phyloP scores from a whole-genome alignment of 768 basidiomycete species.

The Glaciozyma antarctica region DNA sequence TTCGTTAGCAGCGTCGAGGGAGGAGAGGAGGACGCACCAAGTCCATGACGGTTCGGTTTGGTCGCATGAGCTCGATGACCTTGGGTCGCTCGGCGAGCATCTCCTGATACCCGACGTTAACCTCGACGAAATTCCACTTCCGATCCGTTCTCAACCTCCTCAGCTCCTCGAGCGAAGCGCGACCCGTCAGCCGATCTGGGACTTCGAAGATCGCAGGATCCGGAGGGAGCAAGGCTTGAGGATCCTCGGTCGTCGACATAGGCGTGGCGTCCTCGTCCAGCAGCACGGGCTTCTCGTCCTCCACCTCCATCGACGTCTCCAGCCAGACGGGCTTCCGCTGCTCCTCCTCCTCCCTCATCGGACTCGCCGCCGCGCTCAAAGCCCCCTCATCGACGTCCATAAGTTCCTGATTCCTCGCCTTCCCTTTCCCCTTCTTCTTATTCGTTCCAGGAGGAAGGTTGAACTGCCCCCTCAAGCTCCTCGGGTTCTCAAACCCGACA shows the following conservation, averaged over 20 bases:
- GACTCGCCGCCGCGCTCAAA: not conserved
- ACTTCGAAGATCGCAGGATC: slow-evolving; percentile 53
- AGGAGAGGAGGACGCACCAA: slow-evolving; percentile 48
- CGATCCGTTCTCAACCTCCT: slow-evolving; percentile 64
- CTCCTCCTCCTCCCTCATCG: not conserved
- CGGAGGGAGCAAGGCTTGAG: not conserved
- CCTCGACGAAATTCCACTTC: slow-evolving; percentile 83
- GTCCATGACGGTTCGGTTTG: slow-evolving; percentile 79
- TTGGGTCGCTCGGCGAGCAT: slow-evolving; percentile 47
- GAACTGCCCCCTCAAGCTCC: slow-evolving; percentile 49
- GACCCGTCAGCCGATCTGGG: slow-evolving; percentile 77
- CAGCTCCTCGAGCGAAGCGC: slow-evolving; percentile 68
- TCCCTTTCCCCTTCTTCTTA: slow-evolving; percentile 39
- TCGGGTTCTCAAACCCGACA: slow-evolving; percentile 64
- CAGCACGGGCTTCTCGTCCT: not conserved
- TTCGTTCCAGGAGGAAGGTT: slow-evolving; percentile 41
- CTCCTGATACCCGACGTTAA: slow-evolving; percentile 74
- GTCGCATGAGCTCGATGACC: slow-evolving; percentile 67
- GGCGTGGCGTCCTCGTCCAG: too few relatives aligned
- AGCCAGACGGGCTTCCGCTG: not conserved
- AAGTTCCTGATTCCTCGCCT: slow-evolving; percentile 30
- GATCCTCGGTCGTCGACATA: not conserved
- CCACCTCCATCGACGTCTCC: not conserved
- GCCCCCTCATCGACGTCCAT: slow-evolving; percentile 42
- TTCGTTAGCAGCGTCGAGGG: not conserved